Evolutionary conservation across 2,329 filamentous ascomycete genomes (phyloP).

Genomic region (Dactylella cylindrospora): DNA sequence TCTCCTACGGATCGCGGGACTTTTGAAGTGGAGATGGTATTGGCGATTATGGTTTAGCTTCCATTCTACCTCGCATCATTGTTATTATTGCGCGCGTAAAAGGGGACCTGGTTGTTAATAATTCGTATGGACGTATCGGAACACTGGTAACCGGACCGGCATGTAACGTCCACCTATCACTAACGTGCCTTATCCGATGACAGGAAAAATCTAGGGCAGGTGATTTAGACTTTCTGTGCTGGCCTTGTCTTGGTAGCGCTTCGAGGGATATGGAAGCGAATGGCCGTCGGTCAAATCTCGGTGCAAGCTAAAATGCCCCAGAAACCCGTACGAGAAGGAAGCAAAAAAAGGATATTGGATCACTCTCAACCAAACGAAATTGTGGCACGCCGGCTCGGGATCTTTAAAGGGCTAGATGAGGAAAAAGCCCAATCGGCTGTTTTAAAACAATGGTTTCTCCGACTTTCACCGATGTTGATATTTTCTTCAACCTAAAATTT

Average conservation of each 20-base stretch:
- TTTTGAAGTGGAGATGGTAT: no score
- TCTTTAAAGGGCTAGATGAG: background rate
- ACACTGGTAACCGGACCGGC: slow-evolving; percentile 29
- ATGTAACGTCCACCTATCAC: slow-evolving; percentile 38
- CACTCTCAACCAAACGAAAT: background rate
- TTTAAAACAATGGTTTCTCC: slow-evolving; percentile 23
- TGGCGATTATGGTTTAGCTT: no score
- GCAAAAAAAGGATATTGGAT: no score
- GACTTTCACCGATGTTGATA: slow-evolving; percentile 38
- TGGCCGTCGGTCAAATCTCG: slow-evolving; percentile 43
- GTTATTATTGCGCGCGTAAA: no score
- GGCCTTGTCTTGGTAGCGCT: slow-evolving; percentile 1
- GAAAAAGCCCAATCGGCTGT: slow-evolving; percentile 12
- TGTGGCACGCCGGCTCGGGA: no score
- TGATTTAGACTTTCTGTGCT: slow-evolving; percentile 24
- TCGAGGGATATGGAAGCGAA: slow-evolving; percentile 27
- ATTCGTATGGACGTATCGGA: slow-evolving; percentile 1
- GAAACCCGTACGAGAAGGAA: slow-evolving; percentile 5
- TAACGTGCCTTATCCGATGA: slow-evolving; percentile 41
- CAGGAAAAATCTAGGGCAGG: slow-evolving; percentile 14
- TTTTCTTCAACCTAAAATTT: slow-evolving; percentile 12
- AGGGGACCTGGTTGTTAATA: no score
- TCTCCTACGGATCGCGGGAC: no score
- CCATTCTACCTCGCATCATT: no score
- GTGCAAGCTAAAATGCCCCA: slow-evolving; percentile 4